Conservation (phyloP, 2,329 filamentous ascomycete genomes). For the Sclerotinia sclerotiorum region DNA sequence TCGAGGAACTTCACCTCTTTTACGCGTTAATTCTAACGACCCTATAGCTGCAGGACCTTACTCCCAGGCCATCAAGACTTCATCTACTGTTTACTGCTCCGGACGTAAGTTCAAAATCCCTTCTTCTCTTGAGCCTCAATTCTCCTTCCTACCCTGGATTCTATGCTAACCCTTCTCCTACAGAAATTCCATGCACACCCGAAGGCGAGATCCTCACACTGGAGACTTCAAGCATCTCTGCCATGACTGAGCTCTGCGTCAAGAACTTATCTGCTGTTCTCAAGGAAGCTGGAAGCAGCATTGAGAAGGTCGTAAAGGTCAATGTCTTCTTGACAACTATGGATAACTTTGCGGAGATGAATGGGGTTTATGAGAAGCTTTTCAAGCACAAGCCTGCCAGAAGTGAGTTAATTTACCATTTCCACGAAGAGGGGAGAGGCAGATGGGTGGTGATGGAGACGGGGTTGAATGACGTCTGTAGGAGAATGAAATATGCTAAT, state of each 20-base stretch:
- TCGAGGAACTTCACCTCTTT: neutral
- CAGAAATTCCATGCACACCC: slow-evolving; percentile 44
- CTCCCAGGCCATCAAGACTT: slow-evolving; percentile 54
- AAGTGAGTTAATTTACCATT: slow-evolving; percentile 45
- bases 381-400: slow-evolving; percentile 85
- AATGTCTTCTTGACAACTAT: slow-evolving; percentile 76
- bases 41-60: slow-evolving; percentile 23
- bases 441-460: neutral
- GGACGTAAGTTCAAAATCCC: slow-evolving; percentile 41
- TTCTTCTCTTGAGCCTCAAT: slow-evolving; percentile 9
- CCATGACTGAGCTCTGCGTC: slow-evolving; percentile 67
- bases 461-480: neutral
- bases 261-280: slow-evolving; percentile 86
- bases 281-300: slow-evolving; percentile 73
- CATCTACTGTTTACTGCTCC: slow-evolving; percentile 65
- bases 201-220: slow-evolving; percentile 39
- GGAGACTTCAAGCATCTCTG: slow-evolving; percentile 59
- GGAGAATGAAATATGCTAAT: slow-evolving; percentile 6
- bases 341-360: slow-evolving; percentile 61
- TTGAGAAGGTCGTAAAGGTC: slow-evolving; percentile 86
- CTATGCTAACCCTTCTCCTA: slow-evolving; percentile 50
- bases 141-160: slow-evolving; percentile 56
- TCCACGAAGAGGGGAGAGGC: no score
- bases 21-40: slow-evolving; percentile 1
- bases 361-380: slow-evolving; percentile 74